These are phyloP conservation scores for Candida sojae DNA, from an alignment of 1,139 yeast species.

Conservation along the genomic window DNA sequence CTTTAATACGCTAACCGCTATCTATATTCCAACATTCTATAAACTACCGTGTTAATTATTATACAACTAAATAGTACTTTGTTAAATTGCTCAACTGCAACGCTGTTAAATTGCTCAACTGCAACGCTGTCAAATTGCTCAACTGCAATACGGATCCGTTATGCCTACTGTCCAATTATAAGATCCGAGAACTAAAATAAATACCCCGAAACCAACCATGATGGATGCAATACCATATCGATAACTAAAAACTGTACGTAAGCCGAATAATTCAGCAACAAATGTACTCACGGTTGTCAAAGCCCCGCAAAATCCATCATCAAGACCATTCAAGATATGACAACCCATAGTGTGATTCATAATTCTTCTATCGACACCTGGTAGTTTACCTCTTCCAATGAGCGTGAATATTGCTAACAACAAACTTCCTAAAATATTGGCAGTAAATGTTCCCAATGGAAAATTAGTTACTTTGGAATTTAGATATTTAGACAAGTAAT, in stretches of 20 bases:
- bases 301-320: constrained; percentile 76
- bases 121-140: too few species aligned
- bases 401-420: constrained; percentile 58
- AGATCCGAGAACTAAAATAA: constrained; percentile 54
- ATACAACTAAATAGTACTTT: not conserved
- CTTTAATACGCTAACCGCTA: too few species aligned
- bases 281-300: constrained; percentile 80
- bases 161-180: constrained; percentile 51
- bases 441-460: constrained; percentile 75
- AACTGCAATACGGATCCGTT: constrained; percentile 4
- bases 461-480: constrained; percentile 46
- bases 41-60: too few species aligned
- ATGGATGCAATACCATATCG: constrained; percentile 42
- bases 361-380: constrained; percentile 21
- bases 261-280: constrained; percentile 59
- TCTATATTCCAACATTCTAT: too few species aligned
- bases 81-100: too few species aligned
- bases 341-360: constrained; percentile 40
- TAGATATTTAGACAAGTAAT: constrained; percentile 49
- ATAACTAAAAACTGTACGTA: constrained; percentile 34
- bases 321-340: constrained; percentile 57
- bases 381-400: constrained; percentile 46
- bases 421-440: constrained; percentile 61
- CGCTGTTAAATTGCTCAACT: too few species aligned
- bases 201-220: constrained; percentile 34